phyloP scores from a whole-genome alignment of 1,284 basidiomycete species.

The Leccinum fallax region DNA sequence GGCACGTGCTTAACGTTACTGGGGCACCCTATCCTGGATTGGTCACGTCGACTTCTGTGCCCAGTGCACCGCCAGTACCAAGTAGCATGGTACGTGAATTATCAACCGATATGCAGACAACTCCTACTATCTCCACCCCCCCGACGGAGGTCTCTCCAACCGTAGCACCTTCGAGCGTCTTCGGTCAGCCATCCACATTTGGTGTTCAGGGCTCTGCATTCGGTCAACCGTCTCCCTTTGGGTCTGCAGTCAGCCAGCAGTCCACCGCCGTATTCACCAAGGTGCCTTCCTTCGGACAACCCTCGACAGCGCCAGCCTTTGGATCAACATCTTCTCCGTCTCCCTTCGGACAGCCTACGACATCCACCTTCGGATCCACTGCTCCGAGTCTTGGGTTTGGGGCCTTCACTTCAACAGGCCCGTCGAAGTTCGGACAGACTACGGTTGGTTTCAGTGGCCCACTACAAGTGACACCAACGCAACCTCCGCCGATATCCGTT shows the following conservation, averaged over 20 bases:
- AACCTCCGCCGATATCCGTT: conserved; percentile 14
- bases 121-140: conserved; percentile 22
- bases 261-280: conserved; percentile 25
- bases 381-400: conserved; percentile 32
- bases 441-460: conserved; percentile 26
- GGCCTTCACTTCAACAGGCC: conserved; percentile 32
- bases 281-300: conserved; percentile 34
- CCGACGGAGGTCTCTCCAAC: conserved; percentile 14
- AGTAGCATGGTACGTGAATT: conserved; percentile 28
- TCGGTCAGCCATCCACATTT: conserved; percentile 28
- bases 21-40: conserved; percentile 59
- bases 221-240: conserved; percentile 21
- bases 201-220: conserved; percentile 16
- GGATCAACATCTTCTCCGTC: conserved; percentile 16
- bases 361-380: conserved; percentile 28
- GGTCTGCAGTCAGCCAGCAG: conserved; percentile 21
- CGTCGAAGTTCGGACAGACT: conserved; percentile 39
- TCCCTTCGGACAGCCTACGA: conserved; percentile 21
- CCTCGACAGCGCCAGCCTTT: conserved; percentile 18
- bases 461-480: conserved; percentile 11
- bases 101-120: conserved; percentile 36
- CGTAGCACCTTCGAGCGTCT: conserved; percentile 20
- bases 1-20: conserved; percentile 67
- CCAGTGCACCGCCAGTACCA: conserved; percentile 14
- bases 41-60: conserved; percentile 27